A percentile compares a stretch with the other conserved stretches of the same genome.
Evolutionary conservation across 495 filamentous ascomycete genomes (phyloP).

Genomic region (Hyaloscypha bicolor): DNA sequence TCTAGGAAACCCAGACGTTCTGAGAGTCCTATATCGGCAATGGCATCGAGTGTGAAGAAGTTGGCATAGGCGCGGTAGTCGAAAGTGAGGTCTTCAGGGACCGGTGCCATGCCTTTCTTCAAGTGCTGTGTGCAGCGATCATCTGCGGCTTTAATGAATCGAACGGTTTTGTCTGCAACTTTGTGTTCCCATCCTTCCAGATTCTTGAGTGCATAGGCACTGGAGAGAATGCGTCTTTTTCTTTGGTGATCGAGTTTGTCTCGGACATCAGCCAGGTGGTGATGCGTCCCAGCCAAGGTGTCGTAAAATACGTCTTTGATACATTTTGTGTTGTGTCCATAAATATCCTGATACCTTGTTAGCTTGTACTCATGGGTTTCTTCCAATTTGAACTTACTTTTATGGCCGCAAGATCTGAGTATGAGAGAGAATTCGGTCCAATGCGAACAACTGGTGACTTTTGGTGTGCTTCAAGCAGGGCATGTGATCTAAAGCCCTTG

Average conservation of each 20-base stretch:
- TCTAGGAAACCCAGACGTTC: conserved; percentile 56
- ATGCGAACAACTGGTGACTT: conserved; percentile 51
- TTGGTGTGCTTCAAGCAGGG: conserved; percentile 44
- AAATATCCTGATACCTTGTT: conserved; percentile 48
- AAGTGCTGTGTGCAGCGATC: conserved; percentile 27
- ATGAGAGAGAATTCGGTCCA: conserved; percentile 55
- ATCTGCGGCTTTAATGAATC: conserved; percentile 46
- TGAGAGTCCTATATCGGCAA: conserved; percentile 55
- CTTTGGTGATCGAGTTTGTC: conserved; percentile 35
- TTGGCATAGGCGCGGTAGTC: conserved; percentile 50
- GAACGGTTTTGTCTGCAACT: conserved; percentile 52
- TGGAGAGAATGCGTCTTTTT: conserved; percentile 51
- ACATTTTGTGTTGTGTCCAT: conserved; percentile 54
- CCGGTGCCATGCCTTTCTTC: conserved; percentile 34
- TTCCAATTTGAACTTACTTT: conserved; percentile 9
- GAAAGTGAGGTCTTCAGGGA: conserved; percentile 36
- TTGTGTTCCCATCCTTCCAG: conserved; percentile 58
- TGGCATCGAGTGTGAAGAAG: conserved; percentile 51
- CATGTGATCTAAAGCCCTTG: conserved; percentile 46
- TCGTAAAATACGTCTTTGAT: conserved; percentile 51
- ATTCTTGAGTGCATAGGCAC: conserved; percentile 57
- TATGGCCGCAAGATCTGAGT: conserved; percentile 48
- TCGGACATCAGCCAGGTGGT: conserved; percentile 33
- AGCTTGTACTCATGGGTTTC: not conserved
- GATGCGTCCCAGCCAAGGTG: conserved; percentile 38